Evolutionary conservation across 176 grass and related monocot species (phyloP).

Genomic region (Avena sativa): DNA sequence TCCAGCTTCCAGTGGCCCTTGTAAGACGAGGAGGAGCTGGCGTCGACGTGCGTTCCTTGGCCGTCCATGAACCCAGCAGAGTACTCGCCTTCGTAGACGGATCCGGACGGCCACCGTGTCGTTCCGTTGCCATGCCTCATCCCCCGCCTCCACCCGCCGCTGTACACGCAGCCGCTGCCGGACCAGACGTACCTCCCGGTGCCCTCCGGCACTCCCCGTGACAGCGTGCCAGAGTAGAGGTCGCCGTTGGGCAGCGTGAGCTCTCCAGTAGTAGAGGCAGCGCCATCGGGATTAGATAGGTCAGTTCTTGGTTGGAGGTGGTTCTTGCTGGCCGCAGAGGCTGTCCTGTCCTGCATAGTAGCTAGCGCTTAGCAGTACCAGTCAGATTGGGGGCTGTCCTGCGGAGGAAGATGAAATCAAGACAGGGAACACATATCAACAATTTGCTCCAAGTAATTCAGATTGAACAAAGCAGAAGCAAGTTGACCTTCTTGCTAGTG

Average conservation of each 20-base stretch:
- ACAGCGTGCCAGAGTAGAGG: conserved; percentile 66
- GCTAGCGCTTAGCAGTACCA: not conserved
- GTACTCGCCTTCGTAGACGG: conserved; percentile 76
- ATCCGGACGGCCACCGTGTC: conserved; percentile 66
- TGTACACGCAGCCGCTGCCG: conserved; percentile 69
- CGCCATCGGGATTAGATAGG: not conserved
- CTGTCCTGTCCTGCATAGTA: not conserved
- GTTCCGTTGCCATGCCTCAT: conserved; percentile 84
- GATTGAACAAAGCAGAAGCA: not conserved
- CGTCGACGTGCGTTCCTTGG: conserved; percentile 58
- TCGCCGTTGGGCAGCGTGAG: conserved; percentile 74
- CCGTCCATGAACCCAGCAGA: conserved; percentile 84
- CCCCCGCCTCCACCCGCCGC: conserved; percentile 85
- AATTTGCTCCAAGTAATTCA: not conserved
- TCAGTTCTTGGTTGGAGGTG: conserved; percentile 12
- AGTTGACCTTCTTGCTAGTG: not conserved
- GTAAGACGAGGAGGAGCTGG: conserved; percentile 60
- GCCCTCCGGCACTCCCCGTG: conserved; percentile 70
- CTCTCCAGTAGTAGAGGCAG: conserved; percentile 45
- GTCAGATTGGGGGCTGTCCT: not conserved
- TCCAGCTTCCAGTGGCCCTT: conserved; percentile 87
- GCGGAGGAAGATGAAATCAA: not conserved
- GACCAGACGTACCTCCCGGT: conserved; percentile 76
- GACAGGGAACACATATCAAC: not conserved
- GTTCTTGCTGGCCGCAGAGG: not conserved